Evolutionary conservation across 352 stramenopile genomes (phyloP).

Genomic region (Pythium diclinum): DNA sequence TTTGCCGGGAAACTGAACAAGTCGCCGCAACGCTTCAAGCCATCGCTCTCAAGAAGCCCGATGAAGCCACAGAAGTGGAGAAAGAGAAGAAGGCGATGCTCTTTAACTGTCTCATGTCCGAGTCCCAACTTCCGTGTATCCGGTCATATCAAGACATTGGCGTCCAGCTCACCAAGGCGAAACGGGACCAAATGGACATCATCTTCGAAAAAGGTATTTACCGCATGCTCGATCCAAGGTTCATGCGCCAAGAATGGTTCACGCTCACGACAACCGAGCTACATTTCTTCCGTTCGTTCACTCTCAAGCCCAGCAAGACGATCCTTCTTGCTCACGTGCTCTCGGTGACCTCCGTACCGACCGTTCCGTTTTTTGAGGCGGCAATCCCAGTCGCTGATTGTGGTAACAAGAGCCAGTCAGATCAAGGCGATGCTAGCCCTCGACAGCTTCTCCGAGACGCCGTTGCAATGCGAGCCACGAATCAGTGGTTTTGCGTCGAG

Average conservation of each 20-base stretch:
- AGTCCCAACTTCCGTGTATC: conserved; percentile 37
- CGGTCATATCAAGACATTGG: conserved; percentile 53
- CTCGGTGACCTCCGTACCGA: conserved; percentile 34
- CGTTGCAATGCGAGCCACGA: conserved; percentile 13
- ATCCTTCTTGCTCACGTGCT: conserved; percentile 50
- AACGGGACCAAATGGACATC: conserved; percentile 55
- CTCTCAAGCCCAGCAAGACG: conserved; percentile 37
- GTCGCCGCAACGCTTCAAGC: conserved; percentile 43
- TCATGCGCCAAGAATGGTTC: conserved; percentile 76
- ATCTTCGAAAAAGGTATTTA: conserved; percentile 61
- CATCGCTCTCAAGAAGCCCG: conserved; percentile 28
- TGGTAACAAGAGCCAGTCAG: background rate
- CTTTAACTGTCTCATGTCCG: conserved; percentile 57
- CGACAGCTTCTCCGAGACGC: conserved; percentile 5
- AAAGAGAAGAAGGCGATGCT: conserved; percentile 45
- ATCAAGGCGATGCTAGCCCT: background rate
- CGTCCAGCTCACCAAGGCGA: conserved; percentile 48
- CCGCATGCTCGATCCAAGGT: conserved; percentile 40
- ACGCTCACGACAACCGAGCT: conserved; percentile 51
- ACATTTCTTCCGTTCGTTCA: conserved; percentile 71
- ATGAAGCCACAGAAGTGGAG: conserved; percentile 15
- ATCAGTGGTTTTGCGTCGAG: conserved; percentile 53
- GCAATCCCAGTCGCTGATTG: background rate
- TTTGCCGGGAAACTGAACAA: conserved; percentile 48
- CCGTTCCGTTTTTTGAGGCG: conserved; percentile 30